phyloP scores from a whole-genome alignment of 1,139 yeast genomes.

The Martiniozyma asiatica region DNA sequence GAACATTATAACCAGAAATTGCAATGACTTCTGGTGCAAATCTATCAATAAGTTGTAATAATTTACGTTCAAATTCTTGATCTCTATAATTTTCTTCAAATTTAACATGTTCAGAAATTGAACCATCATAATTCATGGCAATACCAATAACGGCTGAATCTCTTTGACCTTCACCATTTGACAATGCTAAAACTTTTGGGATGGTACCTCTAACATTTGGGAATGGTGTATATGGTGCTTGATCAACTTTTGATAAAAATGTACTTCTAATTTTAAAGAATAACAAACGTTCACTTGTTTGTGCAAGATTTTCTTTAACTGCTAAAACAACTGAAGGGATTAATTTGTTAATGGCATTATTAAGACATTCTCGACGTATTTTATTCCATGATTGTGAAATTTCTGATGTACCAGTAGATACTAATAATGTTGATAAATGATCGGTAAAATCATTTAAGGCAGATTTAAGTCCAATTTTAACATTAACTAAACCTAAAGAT shows the following conservation, averaged over 20 bases:
- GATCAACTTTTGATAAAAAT: slow-evolving; percentile 66
- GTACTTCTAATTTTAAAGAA: slow-evolving; percentile 58
- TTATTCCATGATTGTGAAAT: slow-evolving; percentile 74
- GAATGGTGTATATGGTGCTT: slow-evolving; percentile 83
- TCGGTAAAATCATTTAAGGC: slow-evolving; percentile 26
- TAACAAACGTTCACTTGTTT: slow-evolving; percentile 63
- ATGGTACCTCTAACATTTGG: slow-evolving; percentile 69
- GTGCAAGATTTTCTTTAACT: slow-evolving; percentile 73
- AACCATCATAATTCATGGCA: slow-evolving; percentile 68
- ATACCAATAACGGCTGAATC: slow-evolving; percentile 83
- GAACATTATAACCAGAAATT: slow-evolving; percentile 77
- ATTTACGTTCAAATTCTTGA: slow-evolving; percentile 44
- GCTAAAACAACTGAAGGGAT: slow-evolving; percentile 59
- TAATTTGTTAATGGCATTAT: slow-evolving; percentile 55
- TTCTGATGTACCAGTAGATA: slow-evolving; percentile 78
- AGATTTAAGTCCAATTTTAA: slow-evolving; percentile 29
- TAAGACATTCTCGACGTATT: slow-evolving; percentile 57
- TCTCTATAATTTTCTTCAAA: slow-evolving; percentile 50
- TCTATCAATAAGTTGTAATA: slow-evolving; percentile 41
- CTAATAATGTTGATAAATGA: slow-evolving; percentile 43
- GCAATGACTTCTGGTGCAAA: slow-evolving; percentile 80
- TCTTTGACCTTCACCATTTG: slow-evolving; percentile 78
- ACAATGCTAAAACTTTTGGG: slow-evolving; percentile 71
- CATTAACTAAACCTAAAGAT: slow-evolving; percentile 40
- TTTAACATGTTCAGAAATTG: slow-evolving; percentile 63